Base-by-base conservation (phyloP, 1,284 basidiomycete species). In the Tremellales sp. region DNA sequence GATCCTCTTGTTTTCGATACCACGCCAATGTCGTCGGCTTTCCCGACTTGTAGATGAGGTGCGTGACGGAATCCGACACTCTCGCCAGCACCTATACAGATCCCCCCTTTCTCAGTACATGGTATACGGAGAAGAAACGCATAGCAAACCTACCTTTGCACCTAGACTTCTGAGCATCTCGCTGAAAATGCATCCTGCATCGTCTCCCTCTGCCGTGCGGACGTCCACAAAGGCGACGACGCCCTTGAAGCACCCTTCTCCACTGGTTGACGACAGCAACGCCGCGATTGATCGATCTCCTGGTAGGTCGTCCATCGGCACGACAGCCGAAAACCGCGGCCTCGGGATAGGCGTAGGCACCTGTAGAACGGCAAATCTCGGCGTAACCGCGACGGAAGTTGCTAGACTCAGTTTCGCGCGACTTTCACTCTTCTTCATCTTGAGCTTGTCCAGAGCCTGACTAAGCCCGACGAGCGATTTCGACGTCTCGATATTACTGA, bases 201-300 rank as follows among this genome's bases (percentile, higher is more conserved):
- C 86, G 43, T 89, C 86, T 1, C 91, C 89, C 52, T 89, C 85
- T 28, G 85, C 84, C 3, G 86, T 91, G 56, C 82, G 76, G 18
- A 95, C 88, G 65, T 95, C 92, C 36, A 95, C 89, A 60, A 87
- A 94, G 5, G 92, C 84, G 1, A 81, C 79, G 43, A 91, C 93
- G 10, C 83, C 81, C 48, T 84, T 82, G 55, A 94, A 53, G 40
- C 60, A 65, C 3, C 56, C 57, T 13, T 36, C 52, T 5, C 56
- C 61, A 18, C 40, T 48, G 3, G 47, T 55, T 4, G 60, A 61
- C 16, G 43, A 50, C 43, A 68, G 43, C 28, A 68, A 45, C 8
- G 55, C 65, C 14, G 57, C 60, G 8, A 65, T 54, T 8, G 53
- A 56, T 26, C 49, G 27, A 42, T 63, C 57, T 2, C 46, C 53